Percentiles rank a stretch among this genome's conserved stretches.
phyloP scores from a whole-genome alignment of 805 yeast genomes.

The Komagataella populi region DNA sequence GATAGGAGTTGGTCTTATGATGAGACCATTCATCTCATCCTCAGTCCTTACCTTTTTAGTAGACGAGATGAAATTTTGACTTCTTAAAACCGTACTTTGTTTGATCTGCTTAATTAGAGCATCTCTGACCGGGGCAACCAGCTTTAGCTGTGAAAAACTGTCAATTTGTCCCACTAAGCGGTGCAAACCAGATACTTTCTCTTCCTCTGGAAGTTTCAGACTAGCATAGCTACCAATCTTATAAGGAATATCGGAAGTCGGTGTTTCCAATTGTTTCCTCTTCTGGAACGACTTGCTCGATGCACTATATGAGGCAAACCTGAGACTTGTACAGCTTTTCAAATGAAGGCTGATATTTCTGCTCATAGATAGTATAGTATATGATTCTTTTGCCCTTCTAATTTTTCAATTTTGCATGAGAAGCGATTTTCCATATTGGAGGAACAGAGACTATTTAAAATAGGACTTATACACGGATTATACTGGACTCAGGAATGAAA shows the following conservation, averaged over 20 bases:
- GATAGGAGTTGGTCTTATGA: conserved; percentile 59
- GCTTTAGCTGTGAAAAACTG: conserved; percentile 51
- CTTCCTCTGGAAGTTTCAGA: conserved; percentile 24
- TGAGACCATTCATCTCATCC: conserved; percentile 19
- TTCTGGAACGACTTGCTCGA: not conserved
- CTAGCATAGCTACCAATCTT: conserved; percentile 38
- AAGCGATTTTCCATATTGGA: not conserved
- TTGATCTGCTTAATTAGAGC: conserved; percentile 44
- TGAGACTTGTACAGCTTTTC: not conserved
- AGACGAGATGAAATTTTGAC: conserved; percentile 16
- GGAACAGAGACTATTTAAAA: not conserved
- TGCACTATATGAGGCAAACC: not conserved
- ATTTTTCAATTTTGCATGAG: not conserved
- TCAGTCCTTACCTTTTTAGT: conserved; percentile 17
- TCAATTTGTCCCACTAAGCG: conserved; percentile 36
- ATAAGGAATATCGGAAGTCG: conserved; percentile 11
- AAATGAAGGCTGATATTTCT: not conserved
- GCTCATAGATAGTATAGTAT: not conserved
- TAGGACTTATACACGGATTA: not conserved
- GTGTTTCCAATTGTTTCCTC: conserved; percentile 8
- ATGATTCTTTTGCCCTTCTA: not conserved
- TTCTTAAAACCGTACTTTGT: conserved; percentile 25
- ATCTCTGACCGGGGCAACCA: conserved; percentile 53
- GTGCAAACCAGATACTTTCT: conserved; percentile 18
- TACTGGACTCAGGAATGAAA: not conserved